phyloP scores from a whole-genome alignment of 106 monocot species.

The Allium sativum region DNA sequence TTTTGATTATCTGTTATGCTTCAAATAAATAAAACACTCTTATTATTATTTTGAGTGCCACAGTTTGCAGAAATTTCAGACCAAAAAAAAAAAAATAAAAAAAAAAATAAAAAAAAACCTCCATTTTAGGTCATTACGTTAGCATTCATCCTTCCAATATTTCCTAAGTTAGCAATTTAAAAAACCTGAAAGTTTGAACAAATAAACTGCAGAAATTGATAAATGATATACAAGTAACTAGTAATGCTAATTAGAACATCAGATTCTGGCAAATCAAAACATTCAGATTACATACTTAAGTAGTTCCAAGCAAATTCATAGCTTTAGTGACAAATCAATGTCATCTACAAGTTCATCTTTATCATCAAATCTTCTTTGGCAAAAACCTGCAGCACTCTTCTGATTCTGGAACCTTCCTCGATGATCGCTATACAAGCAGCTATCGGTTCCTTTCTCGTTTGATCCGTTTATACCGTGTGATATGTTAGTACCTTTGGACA shows the following conservation, averaged over 20 bases:
- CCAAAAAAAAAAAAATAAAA: no score
- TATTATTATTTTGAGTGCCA: no score
- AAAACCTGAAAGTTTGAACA: background rate
- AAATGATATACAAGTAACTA: background rate
- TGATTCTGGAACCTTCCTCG: background rate
- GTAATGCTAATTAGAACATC: background rate
- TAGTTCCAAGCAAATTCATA: slow-evolving; percentile 10
- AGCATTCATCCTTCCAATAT: background rate
- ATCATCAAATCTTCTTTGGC: background rate
- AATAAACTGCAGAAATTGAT: background rate
- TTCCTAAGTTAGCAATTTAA: background rate
- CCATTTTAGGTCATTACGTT: background rate
- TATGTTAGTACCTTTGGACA: background rate
- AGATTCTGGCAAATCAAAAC: background rate
- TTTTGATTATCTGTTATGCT: no score
- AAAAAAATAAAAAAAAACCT: no score
- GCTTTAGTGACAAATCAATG: slow-evolving; percentile 34
- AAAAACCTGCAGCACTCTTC: background rate
- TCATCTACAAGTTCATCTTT: slow-evolving; percentile 11
- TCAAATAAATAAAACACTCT: no score
- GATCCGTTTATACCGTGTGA: background rate
- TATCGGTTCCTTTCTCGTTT: slow-evolving; percentile 1
- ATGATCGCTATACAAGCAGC: background rate
- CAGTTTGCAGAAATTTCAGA: no score
- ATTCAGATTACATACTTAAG: no score